phyloP scores from a whole-genome alignment of 306 rosid species.

The Ammopiptanthus mongolicus region DNA sequence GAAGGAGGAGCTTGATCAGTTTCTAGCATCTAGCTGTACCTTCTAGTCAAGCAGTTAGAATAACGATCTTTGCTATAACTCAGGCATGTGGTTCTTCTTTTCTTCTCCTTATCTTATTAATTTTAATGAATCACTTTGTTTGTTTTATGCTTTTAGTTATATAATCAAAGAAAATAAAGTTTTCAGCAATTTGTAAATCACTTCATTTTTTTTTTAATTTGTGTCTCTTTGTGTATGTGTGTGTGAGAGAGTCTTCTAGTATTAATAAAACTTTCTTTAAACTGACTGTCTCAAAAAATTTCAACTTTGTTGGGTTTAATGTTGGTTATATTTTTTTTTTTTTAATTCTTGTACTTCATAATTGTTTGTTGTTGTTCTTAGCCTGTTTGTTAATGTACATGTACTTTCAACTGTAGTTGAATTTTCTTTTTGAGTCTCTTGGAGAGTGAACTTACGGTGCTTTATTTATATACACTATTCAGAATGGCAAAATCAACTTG shows the following conservation, averaged over 20 bases:
- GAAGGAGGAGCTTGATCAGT: not conserved
- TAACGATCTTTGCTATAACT: not conserved
- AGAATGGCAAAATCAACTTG: not conserved
- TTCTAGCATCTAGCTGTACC: not conserved
- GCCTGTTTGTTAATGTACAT: not conserved
- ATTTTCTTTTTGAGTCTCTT: not conserved
- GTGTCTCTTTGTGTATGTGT: not conserved
- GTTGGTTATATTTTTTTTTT: not conserved
- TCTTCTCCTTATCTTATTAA: not conserved
- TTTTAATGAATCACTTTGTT: not conserved
- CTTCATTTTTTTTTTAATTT: not conserved
- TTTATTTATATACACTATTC: constrained; percentile 1
- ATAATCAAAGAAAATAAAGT: not conserved
- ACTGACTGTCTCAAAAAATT: not conserved
- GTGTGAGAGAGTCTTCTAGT: not conserved
- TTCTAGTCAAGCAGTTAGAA: not conserved
- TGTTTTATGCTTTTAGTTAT: not conserved
- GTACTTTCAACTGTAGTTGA: not conserved
- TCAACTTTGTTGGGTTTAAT: not conserved
- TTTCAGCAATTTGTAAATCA: not conserved
- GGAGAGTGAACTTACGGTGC: not conserved
- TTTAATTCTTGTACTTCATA: not conserved
- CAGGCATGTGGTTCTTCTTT: constrained; percentile 14
- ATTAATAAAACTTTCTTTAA: not conserved
- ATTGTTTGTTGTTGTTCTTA: not conserved